phyloP scores from a whole-genome alignment of 1,139 yeast genomes.

The Pichia kudriavzevii region DNA sequence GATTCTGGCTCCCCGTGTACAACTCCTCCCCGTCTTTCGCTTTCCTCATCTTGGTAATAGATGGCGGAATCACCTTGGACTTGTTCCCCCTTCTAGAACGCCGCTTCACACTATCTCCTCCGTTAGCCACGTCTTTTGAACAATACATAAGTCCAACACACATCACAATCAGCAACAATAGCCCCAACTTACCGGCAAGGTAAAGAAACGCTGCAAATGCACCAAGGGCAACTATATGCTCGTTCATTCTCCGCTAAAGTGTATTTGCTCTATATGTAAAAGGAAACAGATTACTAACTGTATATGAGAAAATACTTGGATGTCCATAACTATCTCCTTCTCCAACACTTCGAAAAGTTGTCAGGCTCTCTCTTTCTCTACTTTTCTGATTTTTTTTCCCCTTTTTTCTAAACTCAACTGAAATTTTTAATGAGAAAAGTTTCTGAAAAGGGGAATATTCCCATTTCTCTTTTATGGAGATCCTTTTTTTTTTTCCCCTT shows the following conservation, averaged over 20 bases:
- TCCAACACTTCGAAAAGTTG: no score
- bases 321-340: no score
- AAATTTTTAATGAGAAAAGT: no score
- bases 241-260: constrained; percentile 6
- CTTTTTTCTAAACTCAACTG: no score
- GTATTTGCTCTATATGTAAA: no score
- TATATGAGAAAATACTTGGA: no score
- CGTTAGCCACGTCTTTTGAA: background rate
- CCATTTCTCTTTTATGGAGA: no score
- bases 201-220: constrained; percentile 3
- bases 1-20: constrained; percentile 30
- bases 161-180: constrained; percentile 4
- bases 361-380: no score
- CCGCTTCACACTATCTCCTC: background rate
- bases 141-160: constrained; percentile 6
- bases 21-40: constrained; percentile 10
- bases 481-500: no score
- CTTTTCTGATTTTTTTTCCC: no score
- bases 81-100: constrained; percentile 5
- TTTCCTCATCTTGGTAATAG: constrained; percentile 7
- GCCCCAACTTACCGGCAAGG: constrained; percentile 7
- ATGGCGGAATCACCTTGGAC: constrained; percentile 9
- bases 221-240: constrained; percentile 1
- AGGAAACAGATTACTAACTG: no score
- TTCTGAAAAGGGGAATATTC: no score